Base-by-base conservation (phyloP, 306 rosid genomes). In the Geum urbanum region DNA sequence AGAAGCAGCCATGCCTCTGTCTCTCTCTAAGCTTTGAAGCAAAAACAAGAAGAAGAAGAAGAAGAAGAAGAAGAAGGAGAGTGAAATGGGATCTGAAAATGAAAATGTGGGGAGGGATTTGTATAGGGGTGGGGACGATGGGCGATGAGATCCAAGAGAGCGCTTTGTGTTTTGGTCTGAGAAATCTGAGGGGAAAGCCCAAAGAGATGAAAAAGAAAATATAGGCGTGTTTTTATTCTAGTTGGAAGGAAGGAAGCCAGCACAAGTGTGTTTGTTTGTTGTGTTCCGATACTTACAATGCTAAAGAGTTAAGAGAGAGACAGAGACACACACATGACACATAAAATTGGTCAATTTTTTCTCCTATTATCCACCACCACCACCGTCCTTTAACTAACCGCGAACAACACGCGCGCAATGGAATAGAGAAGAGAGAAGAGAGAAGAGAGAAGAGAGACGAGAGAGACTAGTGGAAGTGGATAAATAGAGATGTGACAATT, bases 141-240 rank as follows among this genome's bases (percentile, higher is more conserved):
- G 86, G 83, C 83, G 86, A 78, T 82, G 81, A 64, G 83, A 82
- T 75, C 83, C 59, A 82, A 75, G 80, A 49, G 60, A 60, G 46
- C 5, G 63, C 43, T 27, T 57, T 27, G 63, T 1, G 40, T 13
- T 37, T 8, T 14, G 74, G 74, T 43, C 55, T 40, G 57, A 56
- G 76, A 74, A 79, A 67, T 46, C 67, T 48, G 47, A 68, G 72
- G n/a, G 32, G 24, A 51, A 22, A 8, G n/a, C 27, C 41, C 45
- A 41, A 51, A 63, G n/a, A n/a, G n/a, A n/a, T n/a, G n/a, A n/a
- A n/a, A n/a, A n/a, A n/a, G 9, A 44, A 16, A 10, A 47, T 15
- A 63, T 6, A n/a, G 10, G 57, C 8, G 58, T 59, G 37, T 41
- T 32, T 66, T 43, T 16, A 5, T 53, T 55, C 13, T 40, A 46